A percentile compares a stretch with the other conserved stretches of the same genome.
These are phyloP conservation scores for Colletotrichum incanum DNA, from an alignment of 2,329 filamentous ascomycete species.

Conservation along the genomic window DNA sequence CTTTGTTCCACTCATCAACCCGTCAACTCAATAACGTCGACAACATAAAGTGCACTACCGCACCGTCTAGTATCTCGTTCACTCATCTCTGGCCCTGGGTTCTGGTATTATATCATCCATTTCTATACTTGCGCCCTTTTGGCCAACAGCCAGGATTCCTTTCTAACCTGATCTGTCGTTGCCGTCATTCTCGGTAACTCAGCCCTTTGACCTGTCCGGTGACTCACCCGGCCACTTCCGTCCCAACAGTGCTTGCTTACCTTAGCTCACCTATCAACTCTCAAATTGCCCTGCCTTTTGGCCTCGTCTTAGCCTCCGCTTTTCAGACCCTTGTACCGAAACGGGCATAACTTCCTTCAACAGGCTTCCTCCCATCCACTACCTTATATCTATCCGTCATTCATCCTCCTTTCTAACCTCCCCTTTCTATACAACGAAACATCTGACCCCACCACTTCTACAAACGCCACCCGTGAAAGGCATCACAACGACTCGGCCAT, in stretches of 20 bases:
- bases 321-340: slow-evolving; percentile 7
- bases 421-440: background rate
- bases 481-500: background rate
- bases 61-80: no score
- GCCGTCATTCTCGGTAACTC: slow-evolving; percentile 9
- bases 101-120: background rate
- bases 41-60: background rate
- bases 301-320: slow-evolving; percentile 1
- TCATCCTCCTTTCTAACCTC: background rate
- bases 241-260: slow-evolving; percentile 19
- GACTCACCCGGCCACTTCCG: slow-evolving; percentile 39
- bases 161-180: background rate
- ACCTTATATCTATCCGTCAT: slow-evolving; percentile 1
- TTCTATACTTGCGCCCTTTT: background rate
- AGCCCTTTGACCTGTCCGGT: slow-evolving; percentile 14
- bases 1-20: background rate
- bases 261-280: background rate
- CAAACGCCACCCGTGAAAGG: background rate
- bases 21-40: background rate
- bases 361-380: background rate
- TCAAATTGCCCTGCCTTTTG: background rate
- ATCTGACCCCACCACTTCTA: background rate
- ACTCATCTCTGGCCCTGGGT: background rate
- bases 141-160: background rate
- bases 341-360: slow-evolving; percentile 21